Evolutionary conservation across 345 rosid genomes (phyloP), one percentile per base, ranked within the genome.

Genomic region (Salix viminalis): DNA sequence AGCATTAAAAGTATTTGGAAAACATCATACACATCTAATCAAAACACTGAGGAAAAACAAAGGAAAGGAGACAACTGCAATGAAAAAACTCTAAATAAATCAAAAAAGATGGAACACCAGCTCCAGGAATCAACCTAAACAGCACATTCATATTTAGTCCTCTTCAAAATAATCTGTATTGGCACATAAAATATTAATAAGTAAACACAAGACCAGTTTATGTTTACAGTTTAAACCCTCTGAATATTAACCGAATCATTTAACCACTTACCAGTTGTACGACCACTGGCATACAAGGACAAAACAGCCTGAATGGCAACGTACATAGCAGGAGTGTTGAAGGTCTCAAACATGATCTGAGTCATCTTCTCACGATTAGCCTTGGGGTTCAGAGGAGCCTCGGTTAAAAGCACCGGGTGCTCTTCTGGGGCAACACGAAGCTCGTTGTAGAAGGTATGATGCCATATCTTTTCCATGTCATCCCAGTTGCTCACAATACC

Each of bases 311-410:
- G 97, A 72, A 91, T 93, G 41, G 97, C 97, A 4, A 94, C 98
- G 79, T 94, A 91, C 95, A 93, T 93, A 28, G 97, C 95, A 5
- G 98, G 98, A 15, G 97, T 79, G 64, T 93, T 93, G 85, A 93
- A 93, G 73, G 97, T 93, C 86, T 93, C 97, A 50, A 93, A 93
- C 97, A 93, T 93, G 77, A 91, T 93, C 71, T 93, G 98, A 52
- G 98, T 94, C 98, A 94, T 94, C 90, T 94, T 94, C 88, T 94
- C 98, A 79, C 97, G 97, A 74, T 94, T 94, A 70, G 98, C 98
- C 84, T 94, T 94, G n/a, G 98, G 98, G 79, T 91, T 94, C 71
- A 94, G 88, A 72, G 98, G 98, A 71, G 98, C 98, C 75, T 94
- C 98, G 0, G 98, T 94, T 2, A 94, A 88, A 4, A 91, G 81